Evolutionary conservation across 225 moss, liverwort and hornwort genomes (phyloP).

Genomic region (Takakia lepidozioides): DNA sequence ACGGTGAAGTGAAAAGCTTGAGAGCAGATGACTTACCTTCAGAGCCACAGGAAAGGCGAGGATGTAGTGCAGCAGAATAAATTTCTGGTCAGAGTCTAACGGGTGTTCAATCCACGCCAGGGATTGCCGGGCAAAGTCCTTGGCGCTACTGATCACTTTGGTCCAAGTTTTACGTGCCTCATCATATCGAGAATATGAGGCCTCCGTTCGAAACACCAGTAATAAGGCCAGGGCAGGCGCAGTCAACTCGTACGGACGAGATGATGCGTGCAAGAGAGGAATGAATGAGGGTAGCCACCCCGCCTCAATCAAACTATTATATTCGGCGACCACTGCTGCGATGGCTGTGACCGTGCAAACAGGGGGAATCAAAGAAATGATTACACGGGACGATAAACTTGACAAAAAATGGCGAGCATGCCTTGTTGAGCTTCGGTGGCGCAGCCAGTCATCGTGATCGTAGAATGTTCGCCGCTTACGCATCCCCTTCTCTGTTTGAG

Average conservation of each 20-base stretch:
- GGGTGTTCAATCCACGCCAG: constrained; percentile 57
- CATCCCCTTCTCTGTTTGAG: constrained; percentile 54
- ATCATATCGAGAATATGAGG: constrained; percentile 75
- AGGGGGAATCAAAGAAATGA: constrained; percentile 66
- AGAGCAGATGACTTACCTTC: constrained; percentile 51
- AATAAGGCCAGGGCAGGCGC: constrained; percentile 78
- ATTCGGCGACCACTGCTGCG: constrained; percentile 40
- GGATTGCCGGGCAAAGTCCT: constrained; percentile 59
- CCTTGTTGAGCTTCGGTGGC: constrained; percentile 60
- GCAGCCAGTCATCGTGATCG: constrained; percentile 54
- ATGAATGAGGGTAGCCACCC: constrained; percentile 48
- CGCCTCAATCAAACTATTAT: constrained; percentile 36
- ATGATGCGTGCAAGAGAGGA: constrained; percentile 52
- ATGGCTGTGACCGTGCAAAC: constrained; percentile 53
- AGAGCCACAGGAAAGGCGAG: constrained; percentile 66
- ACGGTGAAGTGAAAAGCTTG: no score
- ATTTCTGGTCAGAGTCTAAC: constrained; percentile 31
- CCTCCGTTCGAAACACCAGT: constrained; percentile 81
- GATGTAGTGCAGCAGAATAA: constrained; percentile 54
- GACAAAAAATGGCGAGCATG: constrained; percentile 56
- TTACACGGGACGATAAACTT: constrained; percentile 50
- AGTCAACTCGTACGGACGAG: constrained; percentile 70
- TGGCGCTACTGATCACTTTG: constrained; percentile 51
- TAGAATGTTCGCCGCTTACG: constrained; percentile 57
- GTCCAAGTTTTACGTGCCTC: constrained; percentile 87